Base-by-base conservation (phyloP, 2,329 filamentous ascomycete species). In the Alternaria rosae region DNA sequence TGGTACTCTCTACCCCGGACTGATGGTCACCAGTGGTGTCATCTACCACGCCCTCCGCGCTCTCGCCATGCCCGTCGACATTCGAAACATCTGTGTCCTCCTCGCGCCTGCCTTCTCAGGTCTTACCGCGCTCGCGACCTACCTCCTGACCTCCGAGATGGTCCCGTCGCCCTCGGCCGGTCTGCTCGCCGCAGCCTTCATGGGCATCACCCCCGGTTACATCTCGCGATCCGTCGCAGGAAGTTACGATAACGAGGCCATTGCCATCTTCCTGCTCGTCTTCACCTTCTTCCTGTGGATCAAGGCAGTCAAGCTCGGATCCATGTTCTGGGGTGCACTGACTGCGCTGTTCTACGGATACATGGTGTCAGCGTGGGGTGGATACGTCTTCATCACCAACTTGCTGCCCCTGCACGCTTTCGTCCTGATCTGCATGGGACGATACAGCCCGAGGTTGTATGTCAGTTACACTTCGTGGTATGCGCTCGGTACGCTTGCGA, bases 251-350 rank as follows among this genome's bases (percentile, higher is more conserved):
- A 98, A 99, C 84, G 95, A 99, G 84, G 95, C 95, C 70, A 99
- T 99, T 84, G 94, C 95, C 76, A 99, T 99, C 79, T 99, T 99
- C 86, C 85, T 99, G 72, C 88, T 99, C 30, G 95, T 99, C 69
- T 97, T 97, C 81, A 99, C 95, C 78, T 99, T 99, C 83, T 99
- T 90, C 83, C 88, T 99, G 55, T 99, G 95, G 95, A 97, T 99
- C 83, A 98, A 98, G 87, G 93, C 95, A 20, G 87, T 99, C 71
- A 99, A 99, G 85, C 88, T 93, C 61, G 95, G 95, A 25, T 98
- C 95, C 53, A 93, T 97, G 79, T 92, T 97, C 81, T 99, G 94
- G 94, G 94, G 93, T 72, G 94, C 92, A 38, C 85, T 97, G 66
- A 95, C 94, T 72, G 95, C 95, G 44, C 86, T 99, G 57, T 98